Base-by-base conservation (phyloP, 2,329 filamentous ascomycete species). In the Paecilomyces niveus region DNA sequence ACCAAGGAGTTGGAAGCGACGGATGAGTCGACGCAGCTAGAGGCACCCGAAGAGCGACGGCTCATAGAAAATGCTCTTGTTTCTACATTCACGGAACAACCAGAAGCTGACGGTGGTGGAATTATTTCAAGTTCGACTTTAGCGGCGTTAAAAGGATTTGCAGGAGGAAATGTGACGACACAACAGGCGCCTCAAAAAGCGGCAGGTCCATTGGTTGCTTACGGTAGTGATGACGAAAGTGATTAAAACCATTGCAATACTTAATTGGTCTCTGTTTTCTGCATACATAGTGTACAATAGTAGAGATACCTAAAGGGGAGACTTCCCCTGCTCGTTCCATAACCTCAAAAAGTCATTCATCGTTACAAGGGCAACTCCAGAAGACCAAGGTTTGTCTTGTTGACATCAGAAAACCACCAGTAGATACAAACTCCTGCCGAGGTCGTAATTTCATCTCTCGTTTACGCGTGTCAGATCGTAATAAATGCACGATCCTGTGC, bases 141-240 rank as follows among this genome's bases (percentile, higher is more conserved):
- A 59, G 89, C 89, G 3, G 91, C 91, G 1, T 74, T 99, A 58
- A 87, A 87, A 68, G 80, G 79, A 10, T 80, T 80, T 58, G 76
- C 70, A 15, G 79, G 66, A 64, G 70, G 69, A 57, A 74, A 65
- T 64, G 71, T 72, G 59, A 72, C 76, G 39, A 74, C 79, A 53
- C 79, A 80, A 66, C 64, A 73, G 54, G 78, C 83, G 50, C 63
- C 68, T 7, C 64, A 70, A 53, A 63, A 64, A 22, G 65, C 67
- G 11, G 78, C 83, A 18, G 90, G 90, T 1, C 89, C 91, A 6
- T 76, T 97, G 63, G 94, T 97, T 21, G 89, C 83, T 26, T 99
- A 99, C 69, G 92, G 87, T 58, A 97, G 90, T 72, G 92, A 96
- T 74, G 89, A 92, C 70, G 92, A 96, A 61, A 89, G 83, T 63